A percentile compares a stretch with the other conserved stretches of the same genome.
These are phyloP conservation scores for Carpinus fangiana DNA, from an alignment of 306 rosid genomes.

Conservation along the genomic window DNA sequence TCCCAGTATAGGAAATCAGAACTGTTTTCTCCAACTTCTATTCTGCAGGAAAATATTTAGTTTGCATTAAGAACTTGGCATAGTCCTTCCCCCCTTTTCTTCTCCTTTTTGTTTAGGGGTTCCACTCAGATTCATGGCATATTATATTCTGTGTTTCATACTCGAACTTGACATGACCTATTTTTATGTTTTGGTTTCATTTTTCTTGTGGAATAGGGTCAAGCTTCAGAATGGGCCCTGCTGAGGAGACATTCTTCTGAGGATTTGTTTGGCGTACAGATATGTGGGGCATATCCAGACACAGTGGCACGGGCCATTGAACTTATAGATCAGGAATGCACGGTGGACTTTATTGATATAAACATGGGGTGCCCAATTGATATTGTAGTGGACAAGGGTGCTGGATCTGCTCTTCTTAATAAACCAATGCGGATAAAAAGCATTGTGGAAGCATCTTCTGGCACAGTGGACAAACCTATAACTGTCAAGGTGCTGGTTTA, in stretches of 20 bases:
- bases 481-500: slow-evolving; percentile 65
- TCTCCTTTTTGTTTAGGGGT: neutral
- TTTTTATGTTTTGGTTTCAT: slow-evolving; percentile 4
- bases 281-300: slow-evolving; percentile 86
- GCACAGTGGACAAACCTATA: slow-evolving; percentile 59
- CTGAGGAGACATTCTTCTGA: slow-evolving; percentile 84
- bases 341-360: slow-evolving; percentile 82
- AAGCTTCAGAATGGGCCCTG: slow-evolving; percentile 98
- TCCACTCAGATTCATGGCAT: neutral
- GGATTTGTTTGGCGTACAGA: slow-evolving; percentile 92
- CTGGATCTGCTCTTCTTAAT: slow-evolving; percentile 91
- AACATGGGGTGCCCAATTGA: slow-evolving; percentile 99
- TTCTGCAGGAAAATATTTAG: neutral
- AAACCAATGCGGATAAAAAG: slow-evolving; percentile 91
- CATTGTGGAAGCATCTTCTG: slow-evolving; percentile 70
- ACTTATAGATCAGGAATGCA: slow-evolving; percentile 80
- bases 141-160: neutral
- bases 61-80: neutral
- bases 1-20: neutral
- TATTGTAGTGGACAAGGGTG: slow-evolving; percentile 89
- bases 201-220: slow-evolving; percentile 58
- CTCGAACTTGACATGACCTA: slow-evolving; percentile 2
- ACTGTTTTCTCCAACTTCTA: neutral
- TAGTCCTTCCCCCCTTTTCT: neutral
- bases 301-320: slow-evolving; percentile 71